Conservation (phyloP, 768 basidiomycete species). For the Tulasnella sp. region DNA sequence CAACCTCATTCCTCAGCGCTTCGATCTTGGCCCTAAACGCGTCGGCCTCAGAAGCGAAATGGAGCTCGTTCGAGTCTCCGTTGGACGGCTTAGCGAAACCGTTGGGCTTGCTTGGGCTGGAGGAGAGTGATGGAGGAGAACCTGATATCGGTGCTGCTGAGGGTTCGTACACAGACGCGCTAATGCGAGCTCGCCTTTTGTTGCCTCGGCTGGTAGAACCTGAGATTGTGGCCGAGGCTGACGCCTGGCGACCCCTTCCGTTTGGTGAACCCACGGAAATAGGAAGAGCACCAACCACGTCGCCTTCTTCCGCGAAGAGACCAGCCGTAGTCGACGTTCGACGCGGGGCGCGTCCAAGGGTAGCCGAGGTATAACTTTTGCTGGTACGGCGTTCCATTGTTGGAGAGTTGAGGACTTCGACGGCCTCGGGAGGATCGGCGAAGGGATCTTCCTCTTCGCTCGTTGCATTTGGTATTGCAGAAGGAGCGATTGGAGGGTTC, state of each 20-base stretch:
- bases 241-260: conserved; percentile 2
- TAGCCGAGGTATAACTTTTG: neutral
- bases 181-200: conserved; percentile 51
- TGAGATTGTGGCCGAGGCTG: conserved; percentile 36
- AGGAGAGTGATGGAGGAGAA: neutral
- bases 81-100: conserved; percentile 34
- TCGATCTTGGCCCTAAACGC: conserved; percentile 75
- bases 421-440: neutral
- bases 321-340: neutral
- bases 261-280: conserved; percentile 4
- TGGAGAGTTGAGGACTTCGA: neutral
- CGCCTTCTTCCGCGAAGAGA: neutral
- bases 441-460: neutral
- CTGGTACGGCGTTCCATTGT: neutral
- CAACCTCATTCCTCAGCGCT: conserved; percentile 80
- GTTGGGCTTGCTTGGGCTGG: conserved; percentile 17
- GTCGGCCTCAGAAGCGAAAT: conserved; percentile 50
- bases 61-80: conserved; percentile 40
- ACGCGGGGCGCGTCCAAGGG: neutral
- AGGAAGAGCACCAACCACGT: conserved; percentile 1
- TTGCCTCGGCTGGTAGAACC: conserved; percentile 31
- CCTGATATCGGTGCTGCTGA: conserved; percentile 35
- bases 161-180: conserved; percentile 63
- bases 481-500: neutral
- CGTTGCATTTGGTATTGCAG: neutral